A percentile compares a stretch with the other conserved stretches of the same genome.
phyloP scores from a whole-genome alignment of 2,329 filamentous ascomycete species.

The Gaeumannomyces sp. region DNA sequence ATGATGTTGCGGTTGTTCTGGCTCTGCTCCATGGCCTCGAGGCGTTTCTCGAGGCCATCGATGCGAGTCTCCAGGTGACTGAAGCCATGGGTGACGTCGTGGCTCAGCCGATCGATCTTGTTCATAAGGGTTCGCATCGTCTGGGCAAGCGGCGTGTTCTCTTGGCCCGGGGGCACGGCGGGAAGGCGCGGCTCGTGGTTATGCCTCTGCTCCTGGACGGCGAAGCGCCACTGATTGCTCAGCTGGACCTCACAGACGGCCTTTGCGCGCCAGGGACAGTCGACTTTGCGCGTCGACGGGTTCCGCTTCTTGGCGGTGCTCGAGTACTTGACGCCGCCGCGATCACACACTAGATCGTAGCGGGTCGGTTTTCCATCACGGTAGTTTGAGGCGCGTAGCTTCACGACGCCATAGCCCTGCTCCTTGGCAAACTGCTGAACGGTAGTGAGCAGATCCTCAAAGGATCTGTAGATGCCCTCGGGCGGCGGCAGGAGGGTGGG shows the following conservation, averaged over 20 bases:
- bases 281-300: constrained; percentile 57
- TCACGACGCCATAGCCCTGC: constrained; percentile 57
- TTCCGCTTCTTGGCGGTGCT: constrained; percentile 61
- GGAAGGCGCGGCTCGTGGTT: constrained; percentile 55
- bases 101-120: constrained; percentile 52
- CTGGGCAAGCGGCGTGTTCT: constrained; percentile 52
- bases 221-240: constrained; percentile 58
- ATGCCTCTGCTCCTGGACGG: constrained; percentile 52
- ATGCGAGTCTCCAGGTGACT: constrained; percentile 43
- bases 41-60: constrained; percentile 47
- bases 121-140: constrained; percentile 52
- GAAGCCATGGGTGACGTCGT: constrained; percentile 49
- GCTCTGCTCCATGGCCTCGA: constrained; percentile 44
- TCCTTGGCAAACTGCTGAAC: constrained; percentile 56
- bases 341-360: constrained; percentile 58
- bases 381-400: constrained; percentile 57
- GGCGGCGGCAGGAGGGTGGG: constrained; percentile 46
- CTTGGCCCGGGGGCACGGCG: constrained; percentile 47
- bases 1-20: constrained; percentile 23
- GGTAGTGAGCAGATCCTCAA: constrained; percentile 51
- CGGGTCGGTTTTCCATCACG: constrained; percentile 56
- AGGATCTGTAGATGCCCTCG: constrained; percentile 53
- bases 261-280: constrained; percentile 58
- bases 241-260: constrained; percentile 58
- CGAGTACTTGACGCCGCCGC: constrained; percentile 58